phyloP scores from a whole-genome alignment of 75 land plant species.

The Selaginella moellendorffii region DNA sequence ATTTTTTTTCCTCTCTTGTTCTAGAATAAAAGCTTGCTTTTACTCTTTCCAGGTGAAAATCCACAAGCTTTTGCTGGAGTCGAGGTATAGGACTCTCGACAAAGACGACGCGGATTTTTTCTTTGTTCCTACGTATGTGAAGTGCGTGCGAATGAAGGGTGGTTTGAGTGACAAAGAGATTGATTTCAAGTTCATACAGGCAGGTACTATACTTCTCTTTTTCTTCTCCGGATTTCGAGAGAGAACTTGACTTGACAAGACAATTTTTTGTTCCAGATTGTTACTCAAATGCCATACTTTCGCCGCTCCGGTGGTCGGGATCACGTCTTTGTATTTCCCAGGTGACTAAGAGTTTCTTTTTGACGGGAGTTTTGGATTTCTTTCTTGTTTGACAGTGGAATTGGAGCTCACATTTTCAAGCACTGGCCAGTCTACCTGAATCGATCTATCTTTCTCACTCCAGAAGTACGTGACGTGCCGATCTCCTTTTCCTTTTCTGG shows the following conservation, averaged over 20 bases:
- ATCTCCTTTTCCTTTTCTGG: no score
- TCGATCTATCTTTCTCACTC: conserved; percentile 83
- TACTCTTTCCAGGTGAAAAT: conserved; percentile 55
- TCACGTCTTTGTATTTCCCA: conserved; percentile 83
- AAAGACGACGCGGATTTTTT: conserved; percentile 82
- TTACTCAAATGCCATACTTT: conserved; percentile 87
- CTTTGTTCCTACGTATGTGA: conserved; percentile 87
- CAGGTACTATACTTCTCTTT: conserved; percentile 15
- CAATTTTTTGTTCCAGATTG: conserved; percentile 51
- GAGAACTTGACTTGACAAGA: no score
- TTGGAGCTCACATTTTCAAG: conserved; percentile 86
- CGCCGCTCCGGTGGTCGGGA: conserved; percentile 78
- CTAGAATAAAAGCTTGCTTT: background rate
- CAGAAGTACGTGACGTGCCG: conserved; percentile 86
- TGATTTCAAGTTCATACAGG: conserved; percentile 64
- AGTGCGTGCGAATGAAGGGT: conserved; percentile 87
- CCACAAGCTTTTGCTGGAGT: conserved; percentile 50
- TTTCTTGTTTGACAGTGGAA: conserved; percentile 33
- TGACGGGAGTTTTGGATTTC: background rate
- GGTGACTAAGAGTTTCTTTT: conserved; percentile 33
- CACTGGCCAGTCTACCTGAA: conserved; percentile 76
- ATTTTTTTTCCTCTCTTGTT: background rate
- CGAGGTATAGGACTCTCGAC: conserved; percentile 39
- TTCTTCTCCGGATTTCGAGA: background rate
- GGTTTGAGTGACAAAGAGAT: conserved; percentile 83